Evolutionary conservation across 1,284 basidiomycete species (phyloP).

Genomic region (Puccinia coronata): DNA sequence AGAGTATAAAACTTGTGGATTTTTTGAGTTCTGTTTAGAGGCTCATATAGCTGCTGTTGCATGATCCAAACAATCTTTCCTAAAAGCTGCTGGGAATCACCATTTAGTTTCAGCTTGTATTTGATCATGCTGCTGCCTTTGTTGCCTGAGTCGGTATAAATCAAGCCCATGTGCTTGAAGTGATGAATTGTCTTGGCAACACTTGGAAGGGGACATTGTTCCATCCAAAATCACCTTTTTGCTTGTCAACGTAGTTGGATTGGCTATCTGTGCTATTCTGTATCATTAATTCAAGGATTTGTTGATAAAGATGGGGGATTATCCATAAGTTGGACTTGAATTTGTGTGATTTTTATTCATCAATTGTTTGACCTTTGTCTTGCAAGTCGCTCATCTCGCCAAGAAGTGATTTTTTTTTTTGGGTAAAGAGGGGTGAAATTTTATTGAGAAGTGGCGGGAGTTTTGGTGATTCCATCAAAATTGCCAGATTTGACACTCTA

Average conservation of each 20-base stretch:
- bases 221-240: not conserved
- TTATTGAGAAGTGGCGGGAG: constrained; percentile 27
- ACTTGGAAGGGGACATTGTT: constrained; percentile 29
- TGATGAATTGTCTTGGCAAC: constrained; percentile 5
- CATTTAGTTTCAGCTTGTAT: not conserved
- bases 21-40: not conserved
- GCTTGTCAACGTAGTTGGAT: constrained; percentile 9
- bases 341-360: not conserved
- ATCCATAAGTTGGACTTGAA: constrained; percentile 30
- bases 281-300: not conserved
- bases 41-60: not conserved
- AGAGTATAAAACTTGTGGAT: constrained; percentile 7
- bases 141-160: constrained; percentile 12
- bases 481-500: constrained; percentile 22
- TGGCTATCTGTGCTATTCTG: not conserved
- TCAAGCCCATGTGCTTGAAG: constrained; percentile 19
- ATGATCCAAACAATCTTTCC: constrained; percentile 30
- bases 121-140: constrained; percentile 28
- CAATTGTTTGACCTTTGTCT: not conserved
- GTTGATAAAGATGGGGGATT: constrained; percentile 11
- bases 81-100: not conserved
- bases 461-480: constrained; percentile 10
- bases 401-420: constrained; percentile 34
- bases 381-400: constrained; percentile 17
- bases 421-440: constrained; percentile 11